A percentile compares a stretch with the other conserved stretches of the same genome.
phyloP scores from a whole-genome alignment of 2,329 filamentous ascomycete species.

The Scorias spongiosa region DNA sequence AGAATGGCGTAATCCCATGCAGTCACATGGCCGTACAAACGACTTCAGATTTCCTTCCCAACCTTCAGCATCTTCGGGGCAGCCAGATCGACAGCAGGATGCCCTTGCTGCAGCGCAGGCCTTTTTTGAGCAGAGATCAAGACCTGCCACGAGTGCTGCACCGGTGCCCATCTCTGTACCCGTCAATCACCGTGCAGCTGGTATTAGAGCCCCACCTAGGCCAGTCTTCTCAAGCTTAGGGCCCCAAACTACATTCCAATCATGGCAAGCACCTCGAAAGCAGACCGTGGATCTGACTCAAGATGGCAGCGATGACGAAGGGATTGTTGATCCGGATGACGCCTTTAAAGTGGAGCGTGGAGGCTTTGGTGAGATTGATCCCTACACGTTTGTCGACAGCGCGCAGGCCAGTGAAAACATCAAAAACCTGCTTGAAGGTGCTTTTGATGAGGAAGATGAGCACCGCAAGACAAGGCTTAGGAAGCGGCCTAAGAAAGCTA shows the following conservation, averaged over 20 bases:
- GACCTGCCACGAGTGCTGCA: slow-evolving; percentile 1
- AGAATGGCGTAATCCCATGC: slow-evolving; percentile 8
- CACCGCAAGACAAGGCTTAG: slow-evolving; percentile 29
- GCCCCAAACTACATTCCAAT: slow-evolving; percentile 25
- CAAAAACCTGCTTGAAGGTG: slow-evolving; percentile 68
- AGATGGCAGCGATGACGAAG: slow-evolving; percentile 24
- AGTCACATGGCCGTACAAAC: not conserved
- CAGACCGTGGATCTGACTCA: slow-evolving; percentile 36
- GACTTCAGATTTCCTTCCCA: slow-evolving; percentile 15
- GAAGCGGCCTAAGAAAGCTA: slow-evolving; percentile 28
- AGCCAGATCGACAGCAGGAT: not conserved
- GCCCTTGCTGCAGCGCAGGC: slow-evolving; percentile 1
- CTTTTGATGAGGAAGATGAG: slow-evolving; percentile 59
- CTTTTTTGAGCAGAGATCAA: slow-evolving; percentile 1
- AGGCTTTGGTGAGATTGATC: slow-evolving; percentile 39
- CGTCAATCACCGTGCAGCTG: slow-evolving; percentile 29
- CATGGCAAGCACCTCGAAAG: slow-evolving; percentile 12
- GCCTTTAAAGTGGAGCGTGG: slow-evolving; percentile 30
- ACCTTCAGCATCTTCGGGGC: slow-evolving; percentile 1
- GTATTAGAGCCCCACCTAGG: slow-evolving; percentile 35
- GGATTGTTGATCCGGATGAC: slow-evolving; percentile 33
- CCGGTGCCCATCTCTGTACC: slow-evolving; percentile 28
- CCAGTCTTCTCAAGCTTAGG: slow-evolving; percentile 39
- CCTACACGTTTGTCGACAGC: slow-evolving; percentile 51
- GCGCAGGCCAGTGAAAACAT: slow-evolving; percentile 59